A percentile compares a stretch with the other conserved stretches of the same genome.
Evolutionary conservation across 1,284 basidiomycete species (phyloP).

Genomic region (Phlebopus sp.): DNA sequence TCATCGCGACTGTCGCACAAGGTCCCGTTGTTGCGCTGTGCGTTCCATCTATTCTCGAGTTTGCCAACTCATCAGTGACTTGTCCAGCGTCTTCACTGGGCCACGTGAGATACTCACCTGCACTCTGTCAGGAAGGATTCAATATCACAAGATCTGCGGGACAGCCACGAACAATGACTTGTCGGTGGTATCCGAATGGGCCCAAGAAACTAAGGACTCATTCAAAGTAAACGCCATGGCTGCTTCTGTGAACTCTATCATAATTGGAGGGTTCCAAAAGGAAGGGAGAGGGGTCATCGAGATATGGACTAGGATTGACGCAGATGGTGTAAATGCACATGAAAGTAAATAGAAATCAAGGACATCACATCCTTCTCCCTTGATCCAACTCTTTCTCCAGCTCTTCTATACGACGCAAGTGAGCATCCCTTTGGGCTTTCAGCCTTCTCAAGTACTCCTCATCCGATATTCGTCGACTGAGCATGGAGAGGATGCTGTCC

Average conservation of each 20-base stretch:
- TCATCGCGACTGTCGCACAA: conserved; percentile 53
- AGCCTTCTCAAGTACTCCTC: conserved; percentile 60
- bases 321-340: conserved; percentile 4
- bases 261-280: conserved; percentile 58
- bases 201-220: conserved; percentile 37
- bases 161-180: conserved; percentile 29
- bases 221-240: conserved; percentile 64
- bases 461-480: conserved; percentile 57
- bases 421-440: conserved; percentile 47
- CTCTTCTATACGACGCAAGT: conserved; percentile 53
- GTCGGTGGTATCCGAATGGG: conserved; percentile 45
- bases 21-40: conserved; percentile 71
- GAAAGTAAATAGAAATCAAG: conserved; percentile 1
- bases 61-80: conserved; percentile 4
- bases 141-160: conserved; percentile 43
- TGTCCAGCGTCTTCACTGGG: conserved; percentile 48
- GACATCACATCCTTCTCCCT: conserved; percentile 27
- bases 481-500: conserved; percentile 38
- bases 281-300: conserved; percentile 61
- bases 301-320: conserved; percentile 42
- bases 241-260: conserved; percentile 39
- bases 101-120: conserved; percentile 47
- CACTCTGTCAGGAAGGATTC: conserved; percentile 58
- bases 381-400: conserved; percentile 46
- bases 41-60: conserved; percentile 20